Evolutionary conservation across 164 flowering plant species (phyloP).

Genomic region (Umbilicus rupestris): DNA sequence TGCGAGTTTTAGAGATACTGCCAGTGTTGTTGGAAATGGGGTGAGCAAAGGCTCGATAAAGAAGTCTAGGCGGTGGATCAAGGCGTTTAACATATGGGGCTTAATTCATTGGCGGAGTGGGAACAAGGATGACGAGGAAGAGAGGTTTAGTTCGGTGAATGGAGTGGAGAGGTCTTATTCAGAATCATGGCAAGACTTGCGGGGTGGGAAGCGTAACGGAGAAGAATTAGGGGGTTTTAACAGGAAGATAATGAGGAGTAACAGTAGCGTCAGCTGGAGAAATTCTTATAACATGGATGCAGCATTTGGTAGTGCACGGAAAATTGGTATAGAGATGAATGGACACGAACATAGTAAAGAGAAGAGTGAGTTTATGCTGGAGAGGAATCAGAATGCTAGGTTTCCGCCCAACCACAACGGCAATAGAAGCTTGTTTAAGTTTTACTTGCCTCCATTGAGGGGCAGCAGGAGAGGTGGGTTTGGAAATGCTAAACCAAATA

Average conservation of each 20-base stretch:
- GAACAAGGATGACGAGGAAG: conserved; percentile 58
- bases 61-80: conserved; percentile 75
- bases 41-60: conserved; percentile 37
- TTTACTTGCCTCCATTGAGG: conserved; percentile 57
- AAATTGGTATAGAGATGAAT: conserved; percentile 26
- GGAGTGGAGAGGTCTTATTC: conserved; percentile 81
- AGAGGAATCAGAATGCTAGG: conserved; percentile 53
- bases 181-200: conserved; percentile 74
- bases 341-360: conserved; percentile 25
- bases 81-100: conserved; percentile 81
- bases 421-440: conserved; percentile 50
- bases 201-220: conserved; percentile 37
- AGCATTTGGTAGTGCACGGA: conserved; percentile 27
- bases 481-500: conserved; percentile 43
- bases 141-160: conserved; percentile 43
- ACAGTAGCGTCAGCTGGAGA: conserved; percentile 76
- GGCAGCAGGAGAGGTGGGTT: conserved; percentile 55
- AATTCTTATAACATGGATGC: conserved; percentile 29
- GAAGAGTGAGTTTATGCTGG: conserved; percentile 44
- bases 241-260: conserved; percentile 47
- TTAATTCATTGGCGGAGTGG: conserved; percentile 51
- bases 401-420: conserved; percentile 35
- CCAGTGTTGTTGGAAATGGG: conserved; percentile 25
- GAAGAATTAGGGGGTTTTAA: conserved; percentile 28
- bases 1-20: conserved; percentile 36